A percentile compares a stretch with the other conserved stretches of the same genome.
Conservation (phyloP, 176 grass and related monocot species). For the Aegilops bicornis region DNA sequence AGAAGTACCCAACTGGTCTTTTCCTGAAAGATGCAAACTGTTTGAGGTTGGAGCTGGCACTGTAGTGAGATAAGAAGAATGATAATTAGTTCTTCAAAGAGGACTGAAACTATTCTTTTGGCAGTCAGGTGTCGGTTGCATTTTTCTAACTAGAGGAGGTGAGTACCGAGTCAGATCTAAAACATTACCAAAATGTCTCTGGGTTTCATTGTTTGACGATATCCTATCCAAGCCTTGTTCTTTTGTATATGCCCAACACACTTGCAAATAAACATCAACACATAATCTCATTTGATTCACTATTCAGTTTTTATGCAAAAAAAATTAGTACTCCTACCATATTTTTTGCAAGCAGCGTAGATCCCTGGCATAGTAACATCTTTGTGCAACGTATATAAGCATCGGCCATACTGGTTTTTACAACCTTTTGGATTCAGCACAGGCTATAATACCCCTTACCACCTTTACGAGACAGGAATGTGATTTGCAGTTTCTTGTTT, state of each 20-base stretch:
- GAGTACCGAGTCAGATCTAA: slow-evolving; percentile 14
- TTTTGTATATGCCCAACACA: slow-evolving; percentile 29
- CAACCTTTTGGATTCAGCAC: slow-evolving; percentile 16
- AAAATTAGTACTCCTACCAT: not conserved
- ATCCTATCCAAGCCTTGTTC: slow-evolving; percentile 6
- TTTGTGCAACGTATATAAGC: not conserved
- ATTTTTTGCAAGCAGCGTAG: not conserved
- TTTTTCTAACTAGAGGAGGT: slow-evolving; percentile 27
- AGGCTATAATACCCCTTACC: not conserved
- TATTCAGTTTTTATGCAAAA: not conserved
- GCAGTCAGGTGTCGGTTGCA: slow-evolving; percentile 16
- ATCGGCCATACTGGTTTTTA: not conserved
- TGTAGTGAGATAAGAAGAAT: slow-evolving; percentile 76
- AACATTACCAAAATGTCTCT: not conserved
- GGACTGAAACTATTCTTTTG: slow-evolving; percentile 38
- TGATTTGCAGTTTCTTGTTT: slow-evolving; percentile 26
- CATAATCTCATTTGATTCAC: slow-evolving; percentile 8
- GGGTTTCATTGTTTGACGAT: not conserved
- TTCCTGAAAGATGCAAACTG: slow-evolving; percentile 94
- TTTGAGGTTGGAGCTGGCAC: slow-evolving; percentile 98
- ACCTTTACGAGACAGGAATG: slow-evolving; percentile 26
- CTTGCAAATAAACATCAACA: slow-evolving; percentile 26
- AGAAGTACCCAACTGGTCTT: slow-evolving; percentile 54
- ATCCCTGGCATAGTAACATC: not conserved
- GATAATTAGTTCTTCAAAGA: slow-evolving; percentile 97